Base-by-base conservation (phyloP, 2,329 filamentous ascomycete species). In the Penicillium rolfsii region DNA sequence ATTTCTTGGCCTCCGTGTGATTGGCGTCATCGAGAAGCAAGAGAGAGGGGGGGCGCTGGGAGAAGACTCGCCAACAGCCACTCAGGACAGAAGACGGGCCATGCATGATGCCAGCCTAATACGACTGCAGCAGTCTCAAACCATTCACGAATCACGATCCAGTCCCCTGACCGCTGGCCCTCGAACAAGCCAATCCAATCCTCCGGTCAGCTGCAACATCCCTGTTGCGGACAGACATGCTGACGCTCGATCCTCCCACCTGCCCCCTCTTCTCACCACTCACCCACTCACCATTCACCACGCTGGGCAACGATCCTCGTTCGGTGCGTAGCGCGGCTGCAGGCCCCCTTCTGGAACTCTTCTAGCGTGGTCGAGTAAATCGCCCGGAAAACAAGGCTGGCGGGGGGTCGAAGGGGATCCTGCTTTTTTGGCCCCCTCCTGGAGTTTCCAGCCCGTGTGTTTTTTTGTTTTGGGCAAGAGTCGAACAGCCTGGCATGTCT, bases 211-310 rank as follows among this genome's bases (percentile, higher is more conserved):
- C 62, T 58, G 57, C 41, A 40, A 22, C 12, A 38, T 58, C 40
- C 38, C 22, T 22, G 57, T 38, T 53, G 63, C 58, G 63, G 61
- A 63, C 63, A 64, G 58, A 57, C 59, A 4, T 26, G 35, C 35
- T 35, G 50, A 35, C 46, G 55, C 55, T 57, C 55, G 46, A 57
- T 33, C 55, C 55, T 43, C 38, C 35, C 26, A 22, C 50, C 40
- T 28, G 22, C 30, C 55, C 35, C 50, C 62, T 48, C 56, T 59
- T 62, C 63, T 22, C 36, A n/a, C 19, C 30, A 45, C 33, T 26
- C 50, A 40, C n/a, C 50, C 30, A 38, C 19, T 36, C 50, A 40
- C 28, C 48, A 50, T 35, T 35, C 48, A 50, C 48, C 48, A 50
- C 38, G 41, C 53, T 46, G 24, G 40, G 53, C 38, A 46, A 46